These are phyloP conservation scores for Trichophyton equinum DNA, from an alignment of 2,329 filamentous ascomycete species.

Conservation along the genomic window DNA sequence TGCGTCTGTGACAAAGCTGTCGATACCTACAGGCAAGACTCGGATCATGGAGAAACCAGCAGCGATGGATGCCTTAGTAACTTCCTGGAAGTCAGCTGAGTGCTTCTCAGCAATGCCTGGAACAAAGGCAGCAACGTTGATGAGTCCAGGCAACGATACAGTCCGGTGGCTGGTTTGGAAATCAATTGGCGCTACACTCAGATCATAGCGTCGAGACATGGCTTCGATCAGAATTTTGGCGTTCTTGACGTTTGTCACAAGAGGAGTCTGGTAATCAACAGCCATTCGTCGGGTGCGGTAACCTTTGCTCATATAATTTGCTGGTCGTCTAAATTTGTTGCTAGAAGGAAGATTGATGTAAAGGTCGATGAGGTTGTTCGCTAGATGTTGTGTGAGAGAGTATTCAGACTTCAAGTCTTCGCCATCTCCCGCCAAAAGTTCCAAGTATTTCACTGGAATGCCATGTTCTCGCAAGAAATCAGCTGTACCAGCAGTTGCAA, in stretches of 20 bases:
- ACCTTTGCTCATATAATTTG: slow-evolving; percentile 97
- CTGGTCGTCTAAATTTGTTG: slow-evolving; percentile 91
- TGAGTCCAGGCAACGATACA: slow-evolving; percentile 57
- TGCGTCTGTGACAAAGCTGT: slow-evolving; percentile 60
- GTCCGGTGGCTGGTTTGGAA: slow-evolving; percentile 82
- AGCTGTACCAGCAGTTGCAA: slow-evolving; percentile 89
- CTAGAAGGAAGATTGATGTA: slow-evolving; percentile 99
- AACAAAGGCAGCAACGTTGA: slow-evolving; percentile 71
- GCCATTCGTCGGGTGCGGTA: slow-evolving; percentile 96
- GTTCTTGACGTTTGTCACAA: slow-evolving; percentile 98
- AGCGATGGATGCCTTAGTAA: slow-evolving; percentile 61
- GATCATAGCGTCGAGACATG: slow-evolving; percentile 74
- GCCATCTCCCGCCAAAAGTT: slow-evolving; percentile 65
- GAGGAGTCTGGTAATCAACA: slow-evolving; percentile 89
- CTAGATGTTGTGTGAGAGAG: slow-evolving; percentile 88
- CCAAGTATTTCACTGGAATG: slow-evolving; percentile 83
- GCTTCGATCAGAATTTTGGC: slow-evolving; percentile 95
- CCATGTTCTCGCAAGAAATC: slow-evolving; percentile 92
- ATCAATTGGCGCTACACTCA: slow-evolving; percentile 72
- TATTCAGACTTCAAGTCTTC: slow-evolving; percentile 89
- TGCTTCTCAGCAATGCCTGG: slow-evolving; percentile 54
- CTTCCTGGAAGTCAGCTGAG: slow-evolving; percentile 54
- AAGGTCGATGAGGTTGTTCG: slow-evolving; percentile 94
- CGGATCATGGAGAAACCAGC: slow-evolving; percentile 71
- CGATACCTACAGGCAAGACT: slow-evolving; percentile 61